Conservation (phyloP, 2,329 filamentous ascomycete genomes). For the Macroventuria anomochaeta region DNA sequence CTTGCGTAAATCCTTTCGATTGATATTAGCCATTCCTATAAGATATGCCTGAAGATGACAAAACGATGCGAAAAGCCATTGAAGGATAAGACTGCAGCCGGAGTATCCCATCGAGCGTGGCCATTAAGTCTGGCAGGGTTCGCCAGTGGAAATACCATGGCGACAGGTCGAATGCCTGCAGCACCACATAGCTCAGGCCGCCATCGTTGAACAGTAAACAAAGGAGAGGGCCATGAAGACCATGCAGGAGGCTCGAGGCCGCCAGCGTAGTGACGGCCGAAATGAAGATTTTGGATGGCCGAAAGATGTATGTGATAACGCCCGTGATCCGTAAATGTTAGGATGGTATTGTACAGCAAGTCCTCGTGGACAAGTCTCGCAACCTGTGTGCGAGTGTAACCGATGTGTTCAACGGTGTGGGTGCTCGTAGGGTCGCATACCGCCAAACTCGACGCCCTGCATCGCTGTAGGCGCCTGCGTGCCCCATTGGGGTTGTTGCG, state of each 20-base stretch:
- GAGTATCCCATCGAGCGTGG: background rate
- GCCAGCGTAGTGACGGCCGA: background rate
- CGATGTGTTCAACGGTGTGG: conserved; percentile 34
- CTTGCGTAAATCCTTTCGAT: conserved; percentile 6
- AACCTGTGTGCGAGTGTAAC: background rate
- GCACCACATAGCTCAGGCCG: background rate
- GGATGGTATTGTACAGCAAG: conserved; percentile 17
- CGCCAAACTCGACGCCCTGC: conserved; percentile 59
- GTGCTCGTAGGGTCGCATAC: conserved; percentile 46
- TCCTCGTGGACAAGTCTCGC: conserved; percentile 2
- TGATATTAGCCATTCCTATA: conserved; percentile 13
- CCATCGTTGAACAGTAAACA: conserved; percentile 1
- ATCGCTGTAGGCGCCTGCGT: conserved; percentile 49
- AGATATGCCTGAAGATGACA: conserved; percentile 7
- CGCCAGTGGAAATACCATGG: background rate
- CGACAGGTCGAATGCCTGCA: background rate
- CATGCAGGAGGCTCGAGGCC: background rate
- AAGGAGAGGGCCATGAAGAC: background rate
- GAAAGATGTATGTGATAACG: conserved; percentile 18
- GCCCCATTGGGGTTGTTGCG: conserved; percentile 45
- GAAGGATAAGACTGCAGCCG: background rate
- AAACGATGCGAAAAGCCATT: conserved; percentile 5
- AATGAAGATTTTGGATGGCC: background rate
- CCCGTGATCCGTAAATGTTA: conserved; percentile 15
- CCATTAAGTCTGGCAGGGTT: conserved; percentile 1